Base-by-base conservation (phyloP, 768 basidiomycete species). In the Cystobasidium onofrii region DNA sequence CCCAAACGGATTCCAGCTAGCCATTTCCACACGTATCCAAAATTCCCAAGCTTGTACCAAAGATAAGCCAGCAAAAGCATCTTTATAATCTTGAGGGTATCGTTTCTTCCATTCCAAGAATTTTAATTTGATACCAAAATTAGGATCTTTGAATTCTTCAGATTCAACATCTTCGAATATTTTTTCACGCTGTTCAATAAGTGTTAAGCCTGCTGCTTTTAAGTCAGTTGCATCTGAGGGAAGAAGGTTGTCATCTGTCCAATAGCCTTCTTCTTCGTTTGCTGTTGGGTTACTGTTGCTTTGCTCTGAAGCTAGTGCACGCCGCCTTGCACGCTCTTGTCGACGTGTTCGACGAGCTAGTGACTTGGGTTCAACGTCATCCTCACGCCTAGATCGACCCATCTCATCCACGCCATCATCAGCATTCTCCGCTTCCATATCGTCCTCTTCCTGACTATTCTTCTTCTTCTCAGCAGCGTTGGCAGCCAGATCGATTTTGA, bases 31-130 rank as follows among this genome's bases (percentile, higher is more conserved):
- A 52, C 83, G 76, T 0, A 82, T 82, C 81, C 82, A 84, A 65
- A 83, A 84, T 75, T 83, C 83, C 83, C 83, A 83, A 27, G 82
- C 83, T 27, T 81, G 80, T 0, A 82, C 81, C 77, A 83, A 75
- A 2, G 79, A 81, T 46, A 83, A 65, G 1, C 82, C 82, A 6
- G 82, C 83, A 74, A 81, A 84, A n/a, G 82, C 82, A 60, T 81
- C 81, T 23, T 64, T 73, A 74, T 84, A 84, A 70, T 83, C 83
- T 34, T 84, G 83, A 13, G 78, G 78, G 25, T 79, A 82, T 64
- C 75, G 54, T 44, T 72, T 73, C 20, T 82, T 69, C 83, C 83
- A 84, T 27, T 80, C 80, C n/a, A 80, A 80, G 64, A 84, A 84
- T 50, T 74, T 72, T n/a, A 31, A 29, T n/a, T 70, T 41, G 27